Evolutionary conservation across 139 green algal genomes (phyloP).

Genomic region (Yamagishiella unicocca): DNA sequence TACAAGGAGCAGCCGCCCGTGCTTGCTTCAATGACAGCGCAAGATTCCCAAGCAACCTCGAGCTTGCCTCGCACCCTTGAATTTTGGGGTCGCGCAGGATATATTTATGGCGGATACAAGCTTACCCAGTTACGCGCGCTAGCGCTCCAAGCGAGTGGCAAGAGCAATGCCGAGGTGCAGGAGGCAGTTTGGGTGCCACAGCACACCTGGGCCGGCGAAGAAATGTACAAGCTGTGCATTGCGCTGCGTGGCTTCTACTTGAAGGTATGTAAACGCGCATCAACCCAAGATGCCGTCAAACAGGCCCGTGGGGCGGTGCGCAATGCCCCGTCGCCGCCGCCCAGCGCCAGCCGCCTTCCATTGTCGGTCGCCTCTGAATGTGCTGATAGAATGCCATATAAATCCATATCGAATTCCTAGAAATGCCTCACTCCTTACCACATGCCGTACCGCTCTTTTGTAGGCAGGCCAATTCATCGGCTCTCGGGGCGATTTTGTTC

Average conservation of each 20-base stretch:
- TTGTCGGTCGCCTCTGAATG: too few relatives aligned
- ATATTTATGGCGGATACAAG: slow-evolving; percentile 91
- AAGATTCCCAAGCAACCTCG: background rate
- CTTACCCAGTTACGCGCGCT: slow-evolving; percentile 66
- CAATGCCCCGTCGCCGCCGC: too few relatives aligned
- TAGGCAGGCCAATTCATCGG: slow-evolving; percentile 93
- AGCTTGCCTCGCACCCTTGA: slow-evolving; percentile 64
- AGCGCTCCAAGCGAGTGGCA: slow-evolving; percentile 53
- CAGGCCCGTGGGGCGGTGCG: background rate
- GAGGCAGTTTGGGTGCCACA: slow-evolving; percentile 80
- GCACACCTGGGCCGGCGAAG: slow-evolving; percentile 76
- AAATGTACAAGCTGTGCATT: slow-evolving; percentile 90
- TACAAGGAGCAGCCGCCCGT: too few relatives aligned
- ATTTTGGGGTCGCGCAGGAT: slow-evolving; percentile 80
- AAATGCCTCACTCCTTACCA: background rate
- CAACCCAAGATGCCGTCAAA: too few relatives aligned
- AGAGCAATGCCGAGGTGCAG: slow-evolving; percentile 57
- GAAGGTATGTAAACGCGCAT: slow-evolving; percentile 86
- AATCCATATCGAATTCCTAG: too few relatives aligned
- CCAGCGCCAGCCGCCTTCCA: too few relatives aligned
- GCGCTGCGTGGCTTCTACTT: slow-evolving; percentile 91
- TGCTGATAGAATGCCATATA: too few relatives aligned
- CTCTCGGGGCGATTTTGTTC: slow-evolving; percentile 89
- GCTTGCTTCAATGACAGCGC: too few relatives aligned
- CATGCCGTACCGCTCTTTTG: background rate